phyloP scores from a whole-genome alignment of 2,329 filamentous ascomycete species.

The Cladosporium phlei region DNA sequence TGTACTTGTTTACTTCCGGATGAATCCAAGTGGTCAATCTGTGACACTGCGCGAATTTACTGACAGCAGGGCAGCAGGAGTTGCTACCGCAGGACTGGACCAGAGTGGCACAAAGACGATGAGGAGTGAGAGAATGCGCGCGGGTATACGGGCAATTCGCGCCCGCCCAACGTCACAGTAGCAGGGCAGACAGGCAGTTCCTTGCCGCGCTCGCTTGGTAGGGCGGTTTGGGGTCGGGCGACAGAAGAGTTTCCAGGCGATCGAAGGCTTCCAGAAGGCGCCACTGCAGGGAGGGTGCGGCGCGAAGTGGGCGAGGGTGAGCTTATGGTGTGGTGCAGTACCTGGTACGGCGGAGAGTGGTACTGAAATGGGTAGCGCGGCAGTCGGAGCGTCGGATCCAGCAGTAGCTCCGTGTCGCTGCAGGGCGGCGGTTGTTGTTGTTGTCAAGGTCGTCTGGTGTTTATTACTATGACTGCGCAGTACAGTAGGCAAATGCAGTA shows the following conservation, averaged over 20 bases:
- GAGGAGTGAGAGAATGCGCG: conserved; percentile 5
- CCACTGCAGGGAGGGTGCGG: conserved; percentile 5
- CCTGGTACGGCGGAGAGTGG: too few species aligned
- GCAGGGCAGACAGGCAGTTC: conserved; percentile 6
- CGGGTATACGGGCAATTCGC: conserved; percentile 7
- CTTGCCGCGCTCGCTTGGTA: conserved; percentile 12
- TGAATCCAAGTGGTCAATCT: conserved; percentile 1
- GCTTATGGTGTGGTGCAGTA: too few species aligned
- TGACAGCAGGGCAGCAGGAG: conserved; percentile 5
- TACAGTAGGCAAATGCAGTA: too few species aligned
- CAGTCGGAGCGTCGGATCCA: too few species aligned
- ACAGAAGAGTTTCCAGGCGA: too few species aligned
- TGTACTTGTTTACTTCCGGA: too few species aligned
- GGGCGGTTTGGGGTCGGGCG: not conserved
- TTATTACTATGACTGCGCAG: too few species aligned
- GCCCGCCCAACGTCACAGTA: conserved; percentile 10
- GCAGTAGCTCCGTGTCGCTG: not conserved
- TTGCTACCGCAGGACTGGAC: conserved; percentile 7
- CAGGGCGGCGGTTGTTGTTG: too few species aligned
- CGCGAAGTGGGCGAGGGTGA: conserved; percentile 1
- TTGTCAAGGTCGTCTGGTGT: too few species aligned
- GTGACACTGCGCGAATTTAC: conserved; percentile 8
- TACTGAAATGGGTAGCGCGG: too few species aligned
- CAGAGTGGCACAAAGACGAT: conserved; percentile 8
- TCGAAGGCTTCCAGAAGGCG: conserved; percentile 13